A percentile compares a stretch with the other conserved stretches of the same genome.
Evolutionary conservation across 225 moss, liverwort and hornwort species (phyloP).

Genomic region (Pseudisothecium myosuroides): DNA sequence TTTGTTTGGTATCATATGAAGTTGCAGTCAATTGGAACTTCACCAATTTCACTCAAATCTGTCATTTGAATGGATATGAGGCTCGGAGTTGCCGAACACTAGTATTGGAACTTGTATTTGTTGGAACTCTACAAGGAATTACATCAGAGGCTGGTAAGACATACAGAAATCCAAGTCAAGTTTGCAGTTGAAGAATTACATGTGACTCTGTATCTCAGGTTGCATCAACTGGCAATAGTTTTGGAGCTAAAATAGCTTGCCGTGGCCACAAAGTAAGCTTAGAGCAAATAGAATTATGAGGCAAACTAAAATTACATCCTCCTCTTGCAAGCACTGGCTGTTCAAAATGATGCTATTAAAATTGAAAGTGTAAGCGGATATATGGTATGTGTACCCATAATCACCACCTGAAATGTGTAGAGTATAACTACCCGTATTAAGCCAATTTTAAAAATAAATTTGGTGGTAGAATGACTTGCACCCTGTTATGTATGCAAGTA

Average conservation of each 20-base stretch:
- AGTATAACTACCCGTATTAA: accelerated
- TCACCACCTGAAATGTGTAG: background rate
- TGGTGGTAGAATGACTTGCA: background rate
- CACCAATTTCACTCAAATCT: background rate
- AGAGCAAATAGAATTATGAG: background rate
- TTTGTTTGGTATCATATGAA: too few relatives aligned
- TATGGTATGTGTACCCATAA: background rate
- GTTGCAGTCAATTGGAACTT: background rate
- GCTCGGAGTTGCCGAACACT: background rate
- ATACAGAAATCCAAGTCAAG: background rate
- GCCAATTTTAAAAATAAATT: accelerated
- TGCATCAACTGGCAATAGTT: background rate
- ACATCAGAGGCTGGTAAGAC: too few relatives aligned
- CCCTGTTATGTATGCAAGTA: background rate
- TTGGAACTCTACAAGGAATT: background rate
- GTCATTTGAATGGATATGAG: too few relatives aligned
- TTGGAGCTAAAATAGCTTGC: background rate
- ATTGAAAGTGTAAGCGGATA: background rate
- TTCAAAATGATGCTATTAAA: background rate
- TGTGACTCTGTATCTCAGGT: background rate
- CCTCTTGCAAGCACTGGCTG: too few relatives aligned
- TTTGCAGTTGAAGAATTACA: background rate
- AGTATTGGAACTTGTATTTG: background rate
- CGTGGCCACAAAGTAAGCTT: background rate
- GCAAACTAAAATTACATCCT: background rate